Conservation (phyloP, 768 basidiomycete genomes). For the Amyloporia xantha region DNA sequence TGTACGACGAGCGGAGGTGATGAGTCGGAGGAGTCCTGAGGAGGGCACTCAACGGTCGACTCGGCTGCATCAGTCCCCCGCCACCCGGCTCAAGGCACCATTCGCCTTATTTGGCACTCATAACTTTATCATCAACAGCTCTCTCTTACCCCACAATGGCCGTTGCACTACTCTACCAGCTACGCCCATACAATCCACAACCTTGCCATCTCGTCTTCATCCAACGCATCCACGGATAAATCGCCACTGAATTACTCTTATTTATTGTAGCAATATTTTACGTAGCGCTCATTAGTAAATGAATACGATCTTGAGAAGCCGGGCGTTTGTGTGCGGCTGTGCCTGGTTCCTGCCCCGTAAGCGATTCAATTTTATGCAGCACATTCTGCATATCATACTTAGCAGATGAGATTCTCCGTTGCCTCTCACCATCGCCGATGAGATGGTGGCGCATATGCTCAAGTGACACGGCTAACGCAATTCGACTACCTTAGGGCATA, state of each 20-base stretch:
- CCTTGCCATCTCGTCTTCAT: background rate
- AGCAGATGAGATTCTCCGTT: too few species aligned
- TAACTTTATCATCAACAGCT: background rate
- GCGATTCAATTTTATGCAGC: background rate
- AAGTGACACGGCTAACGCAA: too few species aligned
- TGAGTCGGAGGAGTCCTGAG: too few species aligned
- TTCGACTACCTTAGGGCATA: too few species aligned
- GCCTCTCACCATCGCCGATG: too few species aligned
- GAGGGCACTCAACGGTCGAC: too few species aligned
- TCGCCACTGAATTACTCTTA: background rate
- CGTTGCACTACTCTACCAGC: background rate
- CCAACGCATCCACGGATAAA: background rate
- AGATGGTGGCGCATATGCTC: too few species aligned
- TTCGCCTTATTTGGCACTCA: background rate
- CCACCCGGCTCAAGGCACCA: constrained; percentile 1
- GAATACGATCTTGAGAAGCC: background rate
- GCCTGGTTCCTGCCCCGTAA: background rate
- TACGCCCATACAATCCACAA: background rate
- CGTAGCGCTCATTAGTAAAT: background rate
- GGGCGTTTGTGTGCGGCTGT: background rate
- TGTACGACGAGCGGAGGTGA: background rate
- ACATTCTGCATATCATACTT: too few species aligned
- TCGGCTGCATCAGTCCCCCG: background rate
- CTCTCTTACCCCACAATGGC: background rate
- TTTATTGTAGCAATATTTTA: background rate